Percentiles rank a stretch among this genome's conserved stretches.
These are phyloP conservation scores for Aspergillus texensis DNA, from an alignment of 2,329 filamentous ascomycete genomes.

Conservation along the genomic window DNA sequence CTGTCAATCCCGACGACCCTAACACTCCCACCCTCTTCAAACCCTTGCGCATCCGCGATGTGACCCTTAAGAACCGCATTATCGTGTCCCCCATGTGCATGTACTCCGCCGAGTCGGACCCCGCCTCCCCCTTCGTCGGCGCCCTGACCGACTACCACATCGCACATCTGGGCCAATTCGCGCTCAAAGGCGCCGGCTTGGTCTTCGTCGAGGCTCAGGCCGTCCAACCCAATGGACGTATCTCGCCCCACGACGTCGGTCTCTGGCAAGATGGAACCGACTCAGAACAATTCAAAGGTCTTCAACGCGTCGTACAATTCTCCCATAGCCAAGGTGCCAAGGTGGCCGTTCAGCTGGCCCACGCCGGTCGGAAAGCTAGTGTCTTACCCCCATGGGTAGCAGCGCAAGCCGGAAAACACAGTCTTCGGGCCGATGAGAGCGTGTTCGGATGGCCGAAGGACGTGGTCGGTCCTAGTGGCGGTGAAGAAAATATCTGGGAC, in stretches of 20 bases:
- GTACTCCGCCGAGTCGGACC: slow-evolving; percentile 61
- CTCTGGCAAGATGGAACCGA: slow-evolving; percentile 71
- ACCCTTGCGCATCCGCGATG: slow-evolving; percentile 57
- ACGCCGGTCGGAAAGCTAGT: slow-evolving; percentile 70
- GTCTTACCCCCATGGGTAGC: slow-evolving; percentile 54
- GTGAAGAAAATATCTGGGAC: slow-evolving; percentile 59
- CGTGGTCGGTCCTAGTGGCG: slow-evolving; percentile 41
- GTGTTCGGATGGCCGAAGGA: slow-evolving; percentile 58
- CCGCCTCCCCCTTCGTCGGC: slow-evolving; percentile 46
- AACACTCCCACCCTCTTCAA: slow-evolving; percentile 58
- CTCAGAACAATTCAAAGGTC: slow-evolving; percentile 66
- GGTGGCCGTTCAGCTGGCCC: slow-evolving; percentile 76
- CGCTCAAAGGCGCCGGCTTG: slow-evolving; percentile 72
- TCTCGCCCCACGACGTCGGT: slow-evolving; percentile 64
- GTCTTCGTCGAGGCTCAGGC: slow-evolving; percentile 76
- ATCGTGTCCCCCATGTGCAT: slow-evolving; percentile 66
- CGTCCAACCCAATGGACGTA: slow-evolving; percentile 75
- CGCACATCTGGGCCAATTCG: slow-evolving; percentile 77
- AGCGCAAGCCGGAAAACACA: slow-evolving; percentile 19
- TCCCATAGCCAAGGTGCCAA: slow-evolving; percentile 76
- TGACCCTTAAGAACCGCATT: slow-evolving; percentile 67
- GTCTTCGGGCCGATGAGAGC: slow-evolving; percentile 49
- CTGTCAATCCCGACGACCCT: slow-evolving; percentile 37
- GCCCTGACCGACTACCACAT: slow-evolving; percentile 80
- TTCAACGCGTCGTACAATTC: slow-evolving; percentile 71